Evolutionary conservation across 352 stramenopile genomes (phyloP).

Genomic region (Phytophthora meadii): DNA sequence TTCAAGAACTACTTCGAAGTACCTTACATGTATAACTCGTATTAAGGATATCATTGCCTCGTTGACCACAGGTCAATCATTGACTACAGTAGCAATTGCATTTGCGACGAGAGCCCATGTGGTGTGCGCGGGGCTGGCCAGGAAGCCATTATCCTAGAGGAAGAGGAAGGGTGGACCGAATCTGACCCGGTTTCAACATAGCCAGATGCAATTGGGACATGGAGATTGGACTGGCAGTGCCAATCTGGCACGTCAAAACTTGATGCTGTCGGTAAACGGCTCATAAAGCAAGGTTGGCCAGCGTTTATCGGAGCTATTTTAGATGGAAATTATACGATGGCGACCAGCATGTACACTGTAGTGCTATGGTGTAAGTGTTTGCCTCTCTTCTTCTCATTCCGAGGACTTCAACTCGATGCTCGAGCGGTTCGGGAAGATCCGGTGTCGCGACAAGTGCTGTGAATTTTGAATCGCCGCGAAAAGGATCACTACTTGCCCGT

Average conservation of each 20-base stretch:
- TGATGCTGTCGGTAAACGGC: not conserved
- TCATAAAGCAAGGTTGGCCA: not conserved
- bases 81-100: not conserved
- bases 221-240: conserved; percentile 19
- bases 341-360: not conserved
- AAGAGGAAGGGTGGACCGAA: conserved; percentile 13
- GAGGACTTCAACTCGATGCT: no score
- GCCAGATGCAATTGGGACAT: conserved; percentile 31
- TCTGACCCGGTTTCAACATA: conserved; percentile 23
- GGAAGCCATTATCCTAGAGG: conserved; percentile 26
- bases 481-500: conserved; percentile 14
- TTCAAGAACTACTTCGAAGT: not conserved
- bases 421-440: conserved; percentile 20
- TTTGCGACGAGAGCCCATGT: conserved; percentile 31
- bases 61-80: not conserved
- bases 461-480: conserved; percentile 35
- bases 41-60: not conserved
- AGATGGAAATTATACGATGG: not conserved
- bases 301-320: not conserved
- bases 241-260: not conserved
- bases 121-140: conserved; percentile 11
- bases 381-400: not conserved
- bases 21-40: no score
- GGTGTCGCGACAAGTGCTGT: conserved; percentile 24
- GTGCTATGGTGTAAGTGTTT: not conserved